Evolutionary conservation across 2,329 filamentous ascomycete species (phyloP), one percentile per base, ranked within the genome.

Genomic region (Fusarium sambucinum): DNA sequence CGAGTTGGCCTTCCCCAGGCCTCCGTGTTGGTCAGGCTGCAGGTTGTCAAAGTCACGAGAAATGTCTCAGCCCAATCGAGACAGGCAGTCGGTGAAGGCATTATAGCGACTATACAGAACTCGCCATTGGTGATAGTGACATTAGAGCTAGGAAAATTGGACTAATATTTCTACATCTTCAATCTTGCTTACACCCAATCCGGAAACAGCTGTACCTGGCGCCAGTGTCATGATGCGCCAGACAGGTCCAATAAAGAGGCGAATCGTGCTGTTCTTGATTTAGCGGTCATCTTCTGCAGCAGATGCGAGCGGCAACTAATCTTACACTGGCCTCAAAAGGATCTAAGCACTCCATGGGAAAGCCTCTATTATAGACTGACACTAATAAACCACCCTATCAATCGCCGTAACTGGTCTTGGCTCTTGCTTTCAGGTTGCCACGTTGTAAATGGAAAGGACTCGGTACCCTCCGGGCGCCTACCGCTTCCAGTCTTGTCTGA

Each of bases 391-490:
- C 11, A 35, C 44, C 47, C 17, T 69, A 38, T 41, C 17, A 53
- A 54, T 47, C 48, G 29, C 55, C 57, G 27, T 21, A 53, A 50
- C 17, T 57, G 38, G 53, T 53, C 59, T 63, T 65, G 35, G 44
- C 42, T 64, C 41, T 53, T 21, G 52, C 51, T 55, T 50, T 40
- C 57, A 55, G 63, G 38, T 40, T 52, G 68, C 71, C 67, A 73
- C 55, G 62, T 69, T 56, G 23, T 46, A 47, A 35, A 41, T 48
- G 44, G 51, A 61, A 63, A 61, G 47, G 59, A 42, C 44, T 72
- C 71, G 71, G 71, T 58, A 69, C 53, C 62, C 56, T 66, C 65
- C 58, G 55, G 63, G 71, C 71, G 71, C 58, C 44, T 73, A 64
- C 46, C 46, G 38, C 29, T 37, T 54, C 37, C 40, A 42, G 23